Evolutionary conservation across 2,329 filamentous ascomycete genomes (phyloP).

Genomic region (Cercospora canescens): DNA sequence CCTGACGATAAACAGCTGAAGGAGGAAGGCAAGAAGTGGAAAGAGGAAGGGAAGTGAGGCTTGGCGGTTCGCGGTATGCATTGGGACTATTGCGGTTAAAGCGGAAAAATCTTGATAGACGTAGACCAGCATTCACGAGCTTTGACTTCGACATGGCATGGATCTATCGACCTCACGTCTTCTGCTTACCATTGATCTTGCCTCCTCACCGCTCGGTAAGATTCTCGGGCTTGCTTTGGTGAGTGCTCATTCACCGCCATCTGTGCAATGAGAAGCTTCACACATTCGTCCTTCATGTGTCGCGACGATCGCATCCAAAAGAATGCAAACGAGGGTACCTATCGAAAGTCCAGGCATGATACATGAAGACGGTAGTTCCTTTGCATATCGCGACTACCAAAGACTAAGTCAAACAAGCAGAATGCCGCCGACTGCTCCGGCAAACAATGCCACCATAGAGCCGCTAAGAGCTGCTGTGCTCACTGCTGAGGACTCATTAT

Average conservation of each 20-base stretch:
- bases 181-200: not conserved
- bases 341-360: not conserved
- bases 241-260: not conserved
- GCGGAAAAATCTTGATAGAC: not conserved
- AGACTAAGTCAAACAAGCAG: not conserved
- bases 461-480: not conserved
- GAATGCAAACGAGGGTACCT: not conserved
- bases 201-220: no score
- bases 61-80: not conserved
- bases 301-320: not conserved
- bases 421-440: not conserved
- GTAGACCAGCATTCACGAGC: not conserved
- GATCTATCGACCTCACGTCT: not conserved
- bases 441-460: not conserved
- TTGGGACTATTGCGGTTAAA: not conserved
- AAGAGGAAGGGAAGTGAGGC: not conserved
- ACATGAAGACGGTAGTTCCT: not conserved
- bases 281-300: not conserved
- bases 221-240: no score
- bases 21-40: conserved; percentile 18
- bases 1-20: conserved; percentile 22
- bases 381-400: not conserved
- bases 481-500: not conserved
- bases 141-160: not conserved
- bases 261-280: not conserved